These are phyloP conservation scores for Galium porrigens DNA, from an alignment of 305 asterid species.

Conservation along the genomic window DNA sequence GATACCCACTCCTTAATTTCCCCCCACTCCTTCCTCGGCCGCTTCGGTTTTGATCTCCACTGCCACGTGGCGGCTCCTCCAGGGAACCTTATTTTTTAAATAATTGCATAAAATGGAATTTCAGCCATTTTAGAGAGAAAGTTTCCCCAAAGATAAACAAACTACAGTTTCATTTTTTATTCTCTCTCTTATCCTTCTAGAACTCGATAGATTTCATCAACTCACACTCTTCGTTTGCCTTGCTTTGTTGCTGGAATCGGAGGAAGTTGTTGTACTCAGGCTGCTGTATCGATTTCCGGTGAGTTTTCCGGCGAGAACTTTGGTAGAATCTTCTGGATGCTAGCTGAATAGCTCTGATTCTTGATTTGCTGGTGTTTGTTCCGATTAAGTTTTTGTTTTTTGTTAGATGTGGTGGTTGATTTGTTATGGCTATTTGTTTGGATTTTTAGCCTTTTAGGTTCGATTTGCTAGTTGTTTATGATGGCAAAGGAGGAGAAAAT, in stretches of 20 bases:
- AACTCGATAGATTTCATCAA: conserved; percentile 40
- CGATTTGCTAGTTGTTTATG: background rate
- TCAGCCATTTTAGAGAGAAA: conserved; percentile 2
- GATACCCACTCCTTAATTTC: conserved; percentile 40
- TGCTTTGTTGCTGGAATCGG: conserved; percentile 10
- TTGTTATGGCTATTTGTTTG: background rate
- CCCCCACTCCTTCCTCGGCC: conserved; percentile 30
- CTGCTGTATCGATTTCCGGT: conserved; percentile 16
- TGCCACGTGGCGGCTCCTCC: conserved; percentile 51
- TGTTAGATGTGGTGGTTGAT: background rate
- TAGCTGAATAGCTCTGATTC: conserved; percentile 2
- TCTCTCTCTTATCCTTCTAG: conserved; percentile 26
- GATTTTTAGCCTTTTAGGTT: background rate
- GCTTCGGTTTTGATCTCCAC: conserved; percentile 28
- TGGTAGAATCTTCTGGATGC: background rate
- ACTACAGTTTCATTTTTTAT: background rate
- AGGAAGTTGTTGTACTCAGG: conserved; percentile 3
- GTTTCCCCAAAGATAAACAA: conserved; percentile 16
- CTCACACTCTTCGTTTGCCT: conserved; percentile 22
- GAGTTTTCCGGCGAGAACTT: conserved; percentile 14
- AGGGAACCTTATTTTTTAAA: conserved; percentile 21
- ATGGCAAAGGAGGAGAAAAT: background rate
- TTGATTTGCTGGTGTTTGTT: background rate
- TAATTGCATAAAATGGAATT: background rate
- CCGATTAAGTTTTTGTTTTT: background rate